Evolutionary conservation across 208 protist genomes (phyloP).

Genomic region (Phytomonas francai): DNA sequence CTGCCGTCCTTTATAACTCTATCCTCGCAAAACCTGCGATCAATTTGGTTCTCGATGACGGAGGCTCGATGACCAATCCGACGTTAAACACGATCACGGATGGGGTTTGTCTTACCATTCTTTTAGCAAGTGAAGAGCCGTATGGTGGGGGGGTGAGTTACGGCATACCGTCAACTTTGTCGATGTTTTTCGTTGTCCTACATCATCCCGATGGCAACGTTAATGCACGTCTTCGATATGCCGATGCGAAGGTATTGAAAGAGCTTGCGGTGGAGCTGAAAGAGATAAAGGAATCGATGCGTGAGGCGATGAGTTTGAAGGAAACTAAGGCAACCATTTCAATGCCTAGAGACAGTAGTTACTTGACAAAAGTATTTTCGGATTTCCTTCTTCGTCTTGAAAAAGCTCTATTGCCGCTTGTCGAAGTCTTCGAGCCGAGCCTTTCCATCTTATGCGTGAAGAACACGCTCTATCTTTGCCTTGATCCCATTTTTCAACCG

Average conservation of each 20-base stretch:
- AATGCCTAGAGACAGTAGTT: too few relatives aligned
- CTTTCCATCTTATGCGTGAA: conserved; percentile 26
- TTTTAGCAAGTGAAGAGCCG: too few relatives aligned
- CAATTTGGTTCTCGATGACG: too few relatives aligned
- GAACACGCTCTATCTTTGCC: conserved; percentile 53
- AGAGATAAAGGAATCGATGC: conserved; percentile 9
- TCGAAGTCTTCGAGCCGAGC: conserved; percentile 28
- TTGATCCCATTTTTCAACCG: conserved; percentile 52
- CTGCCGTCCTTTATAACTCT: too few relatives aligned
- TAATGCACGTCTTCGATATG: conserved; percentile 20
- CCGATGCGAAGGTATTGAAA: conserved; percentile 17
- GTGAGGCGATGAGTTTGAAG: conserved; percentile 10
- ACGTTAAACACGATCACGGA: too few relatives aligned
- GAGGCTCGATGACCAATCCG: too few relatives aligned
- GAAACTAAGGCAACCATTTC: too few relatives aligned
- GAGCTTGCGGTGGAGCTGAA: conserved; percentile 18
- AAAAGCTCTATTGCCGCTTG: conserved; percentile 19
- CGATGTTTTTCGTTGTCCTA: conserved; percentile 40
- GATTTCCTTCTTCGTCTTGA: conserved; percentile 16
- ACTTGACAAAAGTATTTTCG: too few relatives aligned
- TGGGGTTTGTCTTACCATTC: too few relatives aligned
- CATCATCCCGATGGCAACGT: conserved; percentile 43
- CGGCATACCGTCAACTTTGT: too few relatives aligned
- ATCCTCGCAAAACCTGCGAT: too few relatives aligned
- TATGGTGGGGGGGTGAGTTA: too few relatives aligned